Base-by-base conservation (phyloP, 805 yeast species). In the Saturnispora bothae region DNA sequence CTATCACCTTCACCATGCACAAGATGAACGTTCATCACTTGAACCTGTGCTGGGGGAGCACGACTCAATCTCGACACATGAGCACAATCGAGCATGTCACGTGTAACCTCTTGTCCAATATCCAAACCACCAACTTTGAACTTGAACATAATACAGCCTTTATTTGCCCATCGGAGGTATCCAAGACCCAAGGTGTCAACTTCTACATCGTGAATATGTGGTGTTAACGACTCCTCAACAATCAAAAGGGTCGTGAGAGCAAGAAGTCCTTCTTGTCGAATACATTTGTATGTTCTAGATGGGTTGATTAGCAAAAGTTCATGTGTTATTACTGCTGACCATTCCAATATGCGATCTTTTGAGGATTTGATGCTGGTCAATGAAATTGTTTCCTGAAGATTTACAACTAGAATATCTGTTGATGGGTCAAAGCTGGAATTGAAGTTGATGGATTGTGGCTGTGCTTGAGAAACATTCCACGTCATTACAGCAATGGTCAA, bases 151-250 rank as follows among this genome's bases (percentile, higher is more conserved):
- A 72, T 69, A 4, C 78, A 76, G 3, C 82, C 82, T 48, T 75
- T 75, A 53, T 75, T 75, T 14, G 78, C 80, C 72, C 78, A 75
- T 18, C 73, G 67, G 36, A 75, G 16, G n/a, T 37, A 37, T 17
- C 40, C 40, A 0, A 80, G 66, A 0, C 81, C 79, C 5, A 76
- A 59, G 0, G 76, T 63, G 3, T 61, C 54, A 4, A 61, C 58
- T 15, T 54, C 52, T 5, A 72, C 39, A 15, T 57, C 46, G 2
- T 64, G 53, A n/a, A 74, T 55, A 43, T 71, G 68, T 2, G 52
- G 44, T 4, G 47, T 50, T 3, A 69, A 34, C 7, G 16, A 16
- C 3, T 32, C 25, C 8, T 31, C 42, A 2, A 64, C 60, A n/a
- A 72, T 49, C 10, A 73, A 49, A 7, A 73, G 57, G 2, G 73